phyloP scores from a whole-genome alignment of 768 basidiomycete genomes.

The Kwoniella pini region DNA sequence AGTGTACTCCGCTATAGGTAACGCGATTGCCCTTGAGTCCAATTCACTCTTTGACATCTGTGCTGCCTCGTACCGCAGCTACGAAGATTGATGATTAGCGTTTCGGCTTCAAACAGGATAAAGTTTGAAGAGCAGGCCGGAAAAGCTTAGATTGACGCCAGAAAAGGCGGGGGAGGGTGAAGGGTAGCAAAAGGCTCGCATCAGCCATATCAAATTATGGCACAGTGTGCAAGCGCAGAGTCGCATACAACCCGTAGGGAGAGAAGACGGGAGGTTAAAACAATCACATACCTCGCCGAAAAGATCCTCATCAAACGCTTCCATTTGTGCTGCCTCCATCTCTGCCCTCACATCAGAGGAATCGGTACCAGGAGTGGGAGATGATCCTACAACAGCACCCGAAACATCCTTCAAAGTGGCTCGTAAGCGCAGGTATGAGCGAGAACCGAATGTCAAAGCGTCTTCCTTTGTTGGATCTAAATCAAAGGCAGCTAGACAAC shows the following conservation, averaged over 20 bases:
- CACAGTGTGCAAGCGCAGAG: no score
- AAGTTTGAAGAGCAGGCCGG: no score
- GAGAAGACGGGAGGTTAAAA: no score
- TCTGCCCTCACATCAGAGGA: constrained; percentile 14
- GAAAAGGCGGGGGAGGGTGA: no score
- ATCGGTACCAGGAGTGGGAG: not conserved
- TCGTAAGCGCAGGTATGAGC: constrained; percentile 27
- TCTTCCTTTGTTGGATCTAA: constrained; percentile 39
- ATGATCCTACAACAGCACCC: constrained; percentile 3
- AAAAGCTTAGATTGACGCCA: no score
- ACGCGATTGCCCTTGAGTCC: constrained; percentile 8
- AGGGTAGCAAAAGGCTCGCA: no score
- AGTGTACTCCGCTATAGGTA: constrained; percentile 20
- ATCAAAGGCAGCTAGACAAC: constrained; percentile 47
- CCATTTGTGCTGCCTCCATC: constrained; percentile 40
- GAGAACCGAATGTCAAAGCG: constrained; percentile 37
- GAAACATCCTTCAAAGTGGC: constrained; percentile 21
- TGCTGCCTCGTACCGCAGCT: constrained; percentile 31
- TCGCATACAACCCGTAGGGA: no score
- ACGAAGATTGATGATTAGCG: no score
- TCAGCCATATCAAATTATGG: no score
- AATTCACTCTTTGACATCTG: constrained; percentile 13
- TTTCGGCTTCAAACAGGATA: no score
- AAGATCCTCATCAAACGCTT: constrained; percentile 48
- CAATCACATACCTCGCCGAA: constrained; percentile 43